Conservation (phyloP, 495 filamentous ascomycete genomes). For the Pseudomonodictys pantanalensis region DNA sequence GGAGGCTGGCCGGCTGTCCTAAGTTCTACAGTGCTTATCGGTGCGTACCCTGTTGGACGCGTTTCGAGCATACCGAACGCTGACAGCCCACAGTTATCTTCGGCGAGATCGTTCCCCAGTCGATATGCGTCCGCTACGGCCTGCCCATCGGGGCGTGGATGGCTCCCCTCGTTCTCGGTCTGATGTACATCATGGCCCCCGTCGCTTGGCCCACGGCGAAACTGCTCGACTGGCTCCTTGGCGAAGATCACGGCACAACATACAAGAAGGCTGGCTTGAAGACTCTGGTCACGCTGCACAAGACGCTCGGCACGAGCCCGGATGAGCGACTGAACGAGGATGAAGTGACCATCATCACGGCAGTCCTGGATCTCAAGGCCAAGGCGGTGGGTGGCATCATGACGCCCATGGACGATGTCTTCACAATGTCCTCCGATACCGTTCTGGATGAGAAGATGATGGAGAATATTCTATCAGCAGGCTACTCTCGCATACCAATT, state of each 20-base stretch:
- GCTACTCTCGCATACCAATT: constrained; percentile 94
- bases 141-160: constrained; percentile 95
- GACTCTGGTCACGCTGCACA: constrained; percentile 88
- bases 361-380: constrained; percentile 92
- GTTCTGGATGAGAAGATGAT: constrained; percentile 89
- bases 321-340: constrained; percentile 92
- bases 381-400: constrained; percentile 93
- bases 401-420: constrained; percentile 97
- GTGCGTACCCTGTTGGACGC: constrained; percentile 50
- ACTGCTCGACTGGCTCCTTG: constrained; percentile 80
- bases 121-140: constrained; percentile 93
- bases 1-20: constrained; percentile 94
- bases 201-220: constrained; percentile 89
- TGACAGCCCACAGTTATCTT: constrained; percentile 74
- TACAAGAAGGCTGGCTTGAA: constrained; percentile 95
- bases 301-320: constrained; percentile 74
- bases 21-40: constrained; percentile 87
- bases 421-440: constrained; percentile 88
- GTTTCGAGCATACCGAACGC: constrained; percentile 31
- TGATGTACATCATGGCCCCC: constrained; percentile 90
- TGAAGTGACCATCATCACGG: constrained; percentile 97
- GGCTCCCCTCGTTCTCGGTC: constrained; percentile 77
- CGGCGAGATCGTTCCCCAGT: constrained; percentile 93
- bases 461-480: constrained; percentile 85
- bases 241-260: constrained; percentile 87